Percentiles rank a stretch among this genome's conserved stretches.
Evolutionary conservation across 257 asterid genomes (phyloP).

Genomic region (Lantana camara): DNA sequence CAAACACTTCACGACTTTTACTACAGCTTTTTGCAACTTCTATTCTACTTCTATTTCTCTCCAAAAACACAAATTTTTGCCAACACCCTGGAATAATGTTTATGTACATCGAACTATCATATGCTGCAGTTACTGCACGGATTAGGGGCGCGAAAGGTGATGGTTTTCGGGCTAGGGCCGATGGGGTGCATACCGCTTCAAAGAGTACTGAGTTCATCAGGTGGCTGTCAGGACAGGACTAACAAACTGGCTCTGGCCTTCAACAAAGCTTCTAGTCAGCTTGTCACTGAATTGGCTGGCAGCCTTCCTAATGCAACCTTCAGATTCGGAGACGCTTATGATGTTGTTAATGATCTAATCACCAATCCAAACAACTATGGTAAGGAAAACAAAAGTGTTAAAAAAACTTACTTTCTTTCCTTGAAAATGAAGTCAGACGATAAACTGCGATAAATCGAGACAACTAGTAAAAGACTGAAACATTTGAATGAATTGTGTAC

Average conservation of each 20-base stretch:
- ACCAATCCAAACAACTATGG: slow-evolving; percentile 66
- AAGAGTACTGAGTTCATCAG: slow-evolving; percentile 64
- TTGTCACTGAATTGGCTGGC: slow-evolving; percentile 43
- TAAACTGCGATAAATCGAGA: too few species aligned
- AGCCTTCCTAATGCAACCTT: slow-evolving; percentile 67
- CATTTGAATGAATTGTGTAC: not conserved
- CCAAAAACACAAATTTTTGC: too few species aligned
- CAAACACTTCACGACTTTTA: not conserved
- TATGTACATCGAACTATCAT: not conserved
- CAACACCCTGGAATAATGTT: too few species aligned
- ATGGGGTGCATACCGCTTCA: slow-evolving; percentile 98
- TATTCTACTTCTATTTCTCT: too few species aligned
- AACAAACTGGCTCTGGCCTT: slow-evolving; percentile 65
- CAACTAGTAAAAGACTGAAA: too few species aligned
- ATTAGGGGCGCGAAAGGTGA: slow-evolving; percentile 66
- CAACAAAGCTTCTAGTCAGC: slow-evolving; percentile 52
- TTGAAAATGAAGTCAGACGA: too few species aligned
- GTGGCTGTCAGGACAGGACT: slow-evolving; percentile 75
- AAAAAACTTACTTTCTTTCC: too few species aligned
- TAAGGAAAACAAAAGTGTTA: too few species aligned
- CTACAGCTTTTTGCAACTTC: too few species aligned
- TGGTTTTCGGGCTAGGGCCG: slow-evolving; percentile 93
- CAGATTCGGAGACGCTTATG: slow-evolving; percentile 86
- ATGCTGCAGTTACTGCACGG: slow-evolving; percentile 54
- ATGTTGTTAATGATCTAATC: slow-evolving; percentile 73